Evolutionary conservation across 1,284 basidiomycete species (phyloP), one percentile per base, ranked within the genome.

Genomic region (Heterobasidion annosum): DNA sequence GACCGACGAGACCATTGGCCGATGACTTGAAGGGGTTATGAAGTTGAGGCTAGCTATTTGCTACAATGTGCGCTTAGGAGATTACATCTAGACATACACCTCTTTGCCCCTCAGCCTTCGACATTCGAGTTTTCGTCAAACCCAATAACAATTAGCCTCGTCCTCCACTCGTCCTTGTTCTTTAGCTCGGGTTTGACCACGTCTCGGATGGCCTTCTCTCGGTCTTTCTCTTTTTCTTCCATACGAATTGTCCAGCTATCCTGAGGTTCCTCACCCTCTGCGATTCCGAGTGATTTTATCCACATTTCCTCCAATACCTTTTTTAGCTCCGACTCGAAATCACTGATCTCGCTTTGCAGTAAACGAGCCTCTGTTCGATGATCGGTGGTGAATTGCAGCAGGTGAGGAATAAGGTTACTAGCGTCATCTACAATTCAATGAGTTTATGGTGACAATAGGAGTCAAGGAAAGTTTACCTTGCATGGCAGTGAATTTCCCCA

Each of bases 191-290:
- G 85, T 63, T 77, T 85, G 42, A 70, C 63, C 15, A 88, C 76
- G 54, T 75, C 80, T 45, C 85, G 78, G 18, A 79, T 60, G 2
- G 83, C 79, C 56, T 82, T 64, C 53, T 70, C 70, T 52, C 70
- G 73, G 32, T 73, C 76, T 61, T 67, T 81, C 61, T 81, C 82
- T 35, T 69, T 69, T 59, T 79, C 81, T 49, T 78, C 77, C 82
- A 85, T 85, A 53, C 83, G 73, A 13, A 70, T 63, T 2, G 77
- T 76, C 83, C 82, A 85, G 45, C 77, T 75, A 40, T 80, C 79
- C 6, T 54, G 57, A 5, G 65, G 60, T 40, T 64, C 63, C 34
- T 67, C 68, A 32, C 64, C 65, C 9, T 64, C 68, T 5, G 47
- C 47, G 13, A 62, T 63, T 6, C 58, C 64, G 3, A 61, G 53